Conservation (phyloP, 2,329 filamentous ascomycete genomes). For the Botrytis byssoidea region DNA sequence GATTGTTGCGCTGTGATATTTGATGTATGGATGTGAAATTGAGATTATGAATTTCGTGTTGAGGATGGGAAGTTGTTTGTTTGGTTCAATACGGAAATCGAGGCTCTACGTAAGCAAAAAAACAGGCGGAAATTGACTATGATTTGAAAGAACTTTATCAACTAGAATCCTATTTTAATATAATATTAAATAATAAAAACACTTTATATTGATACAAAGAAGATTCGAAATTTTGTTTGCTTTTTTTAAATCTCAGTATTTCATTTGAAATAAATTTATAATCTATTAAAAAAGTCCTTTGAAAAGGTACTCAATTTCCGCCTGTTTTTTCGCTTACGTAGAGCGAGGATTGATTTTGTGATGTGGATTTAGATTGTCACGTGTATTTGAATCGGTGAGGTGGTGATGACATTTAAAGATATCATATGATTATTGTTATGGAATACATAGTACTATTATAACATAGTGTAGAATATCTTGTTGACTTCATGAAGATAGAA, state of each 20-base stretch:
- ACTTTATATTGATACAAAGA: no score
- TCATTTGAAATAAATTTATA: no score
- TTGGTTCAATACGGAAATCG: not conserved
- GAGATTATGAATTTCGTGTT: not conserved
- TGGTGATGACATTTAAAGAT: not conserved
- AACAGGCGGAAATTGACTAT: no score
- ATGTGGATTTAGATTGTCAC: fast-evolving
- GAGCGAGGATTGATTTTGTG: not conserved
- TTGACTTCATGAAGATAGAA: not conserved
- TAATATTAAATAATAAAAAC: no score
- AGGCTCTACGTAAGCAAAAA: no score
- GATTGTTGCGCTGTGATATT: fast-evolving
- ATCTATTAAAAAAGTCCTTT: no score
- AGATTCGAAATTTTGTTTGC: no score
- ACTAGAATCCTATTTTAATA: no score
- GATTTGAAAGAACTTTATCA: no score
- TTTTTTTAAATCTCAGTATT: no score
- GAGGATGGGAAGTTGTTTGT: fast-evolving
- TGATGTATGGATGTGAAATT: not conserved
- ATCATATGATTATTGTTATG: not conserved
- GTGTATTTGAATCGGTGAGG: not conserved
- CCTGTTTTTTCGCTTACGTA: no score
- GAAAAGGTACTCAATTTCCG: no score
- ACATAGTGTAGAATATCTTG: not conserved
- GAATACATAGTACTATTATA: not conserved